These are phyloP conservation scores for Herpetomonas tarakana DNA, from an alignment of 208 protist genomes.

Conservation along the genomic window DNA sequence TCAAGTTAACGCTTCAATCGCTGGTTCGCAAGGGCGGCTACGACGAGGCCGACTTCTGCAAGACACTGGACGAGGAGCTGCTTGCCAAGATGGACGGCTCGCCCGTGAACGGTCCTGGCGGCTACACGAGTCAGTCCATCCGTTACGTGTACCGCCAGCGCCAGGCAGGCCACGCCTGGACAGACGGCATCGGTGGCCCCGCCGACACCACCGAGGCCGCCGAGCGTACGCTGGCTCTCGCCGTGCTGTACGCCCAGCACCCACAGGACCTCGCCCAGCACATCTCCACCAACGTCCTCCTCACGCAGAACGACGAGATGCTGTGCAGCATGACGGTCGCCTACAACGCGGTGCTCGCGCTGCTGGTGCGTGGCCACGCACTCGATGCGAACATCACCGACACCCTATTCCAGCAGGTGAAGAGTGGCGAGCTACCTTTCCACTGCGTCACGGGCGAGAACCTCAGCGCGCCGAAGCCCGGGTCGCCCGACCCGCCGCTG, in stretches of 20 bases:
- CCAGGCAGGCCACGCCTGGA: constrained; percentile 17
- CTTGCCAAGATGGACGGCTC: constrained; percentile 20
- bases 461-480: constrained; percentile 15
- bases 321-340: constrained; percentile 32
- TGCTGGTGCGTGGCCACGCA: constrained; percentile 17
- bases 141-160: constrained; percentile 20
- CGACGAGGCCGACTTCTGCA: constrained; percentile 15
- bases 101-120: constrained; percentile 19
- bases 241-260: constrained; percentile 17
- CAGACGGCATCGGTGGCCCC: constrained; percentile 8
- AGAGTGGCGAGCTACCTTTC: constrained; percentile 23
- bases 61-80: constrained; percentile 22
- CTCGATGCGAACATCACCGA: constrained; percentile 27
- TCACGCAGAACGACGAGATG: constrained; percentile 34
- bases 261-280: constrained; percentile 16
- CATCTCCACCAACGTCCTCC: constrained; percentile 19
- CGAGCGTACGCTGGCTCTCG: constrained; percentile 23
- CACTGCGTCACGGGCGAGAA: constrained; percentile 21
- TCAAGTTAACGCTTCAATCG: constrained; percentile 27
- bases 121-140: constrained; percentile 38
- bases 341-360: constrained; percentile 30
- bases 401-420: constrained; percentile 19
- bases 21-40: constrained; percentile 20
- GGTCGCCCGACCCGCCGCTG: constrained; percentile 17
- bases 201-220: constrained; percentile 36